phyloP scores from a whole-genome alignment of 2,329 filamentous ascomycete species.

The Fusarium kyushuense region DNA sequence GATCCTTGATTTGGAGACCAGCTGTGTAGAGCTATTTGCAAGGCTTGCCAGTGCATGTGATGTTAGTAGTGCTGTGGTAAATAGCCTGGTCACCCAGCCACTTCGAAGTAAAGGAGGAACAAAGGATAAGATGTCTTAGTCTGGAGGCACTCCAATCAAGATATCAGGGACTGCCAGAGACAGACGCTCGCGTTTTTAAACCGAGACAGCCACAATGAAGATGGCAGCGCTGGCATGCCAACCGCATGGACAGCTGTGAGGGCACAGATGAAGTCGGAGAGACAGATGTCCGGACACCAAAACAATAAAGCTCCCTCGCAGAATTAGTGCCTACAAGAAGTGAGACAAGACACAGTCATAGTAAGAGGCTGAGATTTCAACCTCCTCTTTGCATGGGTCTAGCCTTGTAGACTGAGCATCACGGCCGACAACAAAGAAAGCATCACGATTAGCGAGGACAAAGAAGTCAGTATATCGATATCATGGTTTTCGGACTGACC shows the following conservation, averaged over 20 bases:
- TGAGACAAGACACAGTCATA: constrained; percentile 17
- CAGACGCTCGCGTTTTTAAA: neutral
- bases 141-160: constrained; percentile 4
- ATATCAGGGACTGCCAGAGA: constrained; percentile 2
- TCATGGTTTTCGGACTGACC: neutral
- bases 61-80: neutral
- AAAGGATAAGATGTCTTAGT: constrained; percentile 25
- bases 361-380: neutral
- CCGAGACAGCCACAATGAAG: neutral
- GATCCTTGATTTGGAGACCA: neutral
- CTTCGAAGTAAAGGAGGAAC: constrained; percentile 20
- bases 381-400: neutral
- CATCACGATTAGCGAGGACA: neutral
- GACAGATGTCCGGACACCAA: neutral
- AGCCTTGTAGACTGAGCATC: neutral
- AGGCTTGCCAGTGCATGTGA: neutral
- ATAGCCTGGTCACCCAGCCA: neutral
- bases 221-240: constrained; percentile 14
- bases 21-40: neutral
- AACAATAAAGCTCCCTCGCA: neutral
- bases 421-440: constrained; percentile 12
- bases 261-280: neutral
- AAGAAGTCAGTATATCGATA: neutral
- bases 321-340: neutral
- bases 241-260: neutral